Percentiles rank a stretch among this genome's conserved stretches.
Evolutionary conservation across 148 eudicot genomes (phyloP).

Genomic region (Rhododendron ovatum): DNA sequence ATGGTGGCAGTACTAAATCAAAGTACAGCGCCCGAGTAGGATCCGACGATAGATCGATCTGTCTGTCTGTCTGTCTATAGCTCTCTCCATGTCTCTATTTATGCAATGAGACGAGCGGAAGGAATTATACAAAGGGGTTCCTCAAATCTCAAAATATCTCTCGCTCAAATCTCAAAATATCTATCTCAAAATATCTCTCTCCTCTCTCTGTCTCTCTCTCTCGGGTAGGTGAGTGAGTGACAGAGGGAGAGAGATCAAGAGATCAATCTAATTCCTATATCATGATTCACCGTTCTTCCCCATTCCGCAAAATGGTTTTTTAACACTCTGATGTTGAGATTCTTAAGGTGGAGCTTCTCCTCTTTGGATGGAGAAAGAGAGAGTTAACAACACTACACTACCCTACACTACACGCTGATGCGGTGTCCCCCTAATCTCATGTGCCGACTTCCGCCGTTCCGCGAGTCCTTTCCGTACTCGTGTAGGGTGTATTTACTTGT

Average conservation of each 20-base stretch:
- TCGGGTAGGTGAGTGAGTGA: background rate
- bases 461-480: background rate
- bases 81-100: background rate
- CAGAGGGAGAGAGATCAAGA: background rate
- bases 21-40: background rate
- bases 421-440: background rate
- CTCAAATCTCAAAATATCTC: background rate
- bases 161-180: background rate
- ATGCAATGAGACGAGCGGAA: background rate
- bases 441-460: background rate
- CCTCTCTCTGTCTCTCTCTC: background rate
- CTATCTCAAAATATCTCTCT: no score
- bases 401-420: background rate
- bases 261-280: background rate
- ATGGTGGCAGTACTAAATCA: background rate
- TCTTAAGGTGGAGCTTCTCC: background rate
- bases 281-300: background rate
- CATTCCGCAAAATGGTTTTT: background rate
- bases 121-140: background rate
- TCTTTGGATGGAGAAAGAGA: no score
- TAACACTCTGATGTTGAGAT: background rate
- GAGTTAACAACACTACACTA: no score
- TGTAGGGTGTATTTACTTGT: no score
- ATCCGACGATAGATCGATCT: background rate
- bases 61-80: background rate